Evolutionary conservation across 331 rosid genomes (phyloP).

Genomic region (Cydonia oblonga): DNA sequence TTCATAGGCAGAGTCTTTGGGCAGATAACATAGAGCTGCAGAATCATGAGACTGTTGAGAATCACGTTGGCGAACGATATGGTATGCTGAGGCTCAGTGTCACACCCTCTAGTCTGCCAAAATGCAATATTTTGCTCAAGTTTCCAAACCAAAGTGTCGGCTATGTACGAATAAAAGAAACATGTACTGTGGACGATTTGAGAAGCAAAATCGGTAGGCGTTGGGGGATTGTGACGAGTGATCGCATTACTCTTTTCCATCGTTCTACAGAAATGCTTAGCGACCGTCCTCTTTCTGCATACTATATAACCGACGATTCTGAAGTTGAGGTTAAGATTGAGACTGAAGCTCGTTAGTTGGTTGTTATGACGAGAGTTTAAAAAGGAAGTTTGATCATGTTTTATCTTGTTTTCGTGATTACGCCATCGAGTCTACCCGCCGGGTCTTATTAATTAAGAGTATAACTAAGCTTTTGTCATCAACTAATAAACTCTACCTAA

Average conservation of each 20-base stretch:
- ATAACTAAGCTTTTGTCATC: no score
- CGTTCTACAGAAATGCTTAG: conserved; percentile 2
- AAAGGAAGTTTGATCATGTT: neutral
- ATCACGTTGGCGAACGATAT: neutral
- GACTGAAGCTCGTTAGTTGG: conserved; percentile 16
- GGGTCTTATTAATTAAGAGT: no score
- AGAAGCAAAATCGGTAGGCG: neutral
- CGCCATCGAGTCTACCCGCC: no score
- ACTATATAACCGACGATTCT: conserved; percentile 21
- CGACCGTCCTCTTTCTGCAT: conserved; percentile 17
- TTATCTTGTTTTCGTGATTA: no score
- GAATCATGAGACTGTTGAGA: neutral
- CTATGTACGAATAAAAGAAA: conserved; percentile 15
- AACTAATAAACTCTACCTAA: no score
- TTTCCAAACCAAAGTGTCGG: neutral
- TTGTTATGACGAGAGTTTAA: neutral
- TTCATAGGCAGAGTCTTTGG: conserved; percentile 16
- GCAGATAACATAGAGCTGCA: neutral
- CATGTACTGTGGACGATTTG: conserved; percentile 6
- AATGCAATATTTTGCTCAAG: conserved; percentile 11
- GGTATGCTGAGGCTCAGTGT: conserved; percentile 11
- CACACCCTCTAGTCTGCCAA: neutral
- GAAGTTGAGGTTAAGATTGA: conserved; percentile 15
- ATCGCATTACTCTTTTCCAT: conserved; percentile 4
- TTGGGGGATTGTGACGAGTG: conserved; percentile 12